Percentiles rank a stretch among this genome's conserved stretches.
These are phyloP conservation scores for Claviceps sp. DNA, from an alignment of 2,329 filamentous ascomycete species.

Conservation along the genomic window DNA sequence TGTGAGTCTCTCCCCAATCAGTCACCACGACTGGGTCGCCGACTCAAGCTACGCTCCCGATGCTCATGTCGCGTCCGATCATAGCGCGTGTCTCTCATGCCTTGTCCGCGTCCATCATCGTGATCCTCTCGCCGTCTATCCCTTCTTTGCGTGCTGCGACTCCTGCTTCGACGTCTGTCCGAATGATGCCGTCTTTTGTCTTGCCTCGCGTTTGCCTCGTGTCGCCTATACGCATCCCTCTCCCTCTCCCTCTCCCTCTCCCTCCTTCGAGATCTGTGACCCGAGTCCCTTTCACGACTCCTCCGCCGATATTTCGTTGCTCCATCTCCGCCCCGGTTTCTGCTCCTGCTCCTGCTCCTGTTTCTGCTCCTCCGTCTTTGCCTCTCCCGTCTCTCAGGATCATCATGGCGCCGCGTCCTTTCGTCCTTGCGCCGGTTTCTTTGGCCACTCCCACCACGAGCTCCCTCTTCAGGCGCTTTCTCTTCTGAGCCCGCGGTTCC, in stretches of 20 bases:
- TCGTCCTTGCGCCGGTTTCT: conserved; percentile 12
- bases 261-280: conserved; percentile 7
- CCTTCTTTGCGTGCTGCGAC: conserved; percentile 3
- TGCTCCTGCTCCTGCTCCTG: conserved; percentile 14
- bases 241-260: conserved; percentile 8
- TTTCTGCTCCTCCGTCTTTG: conserved; percentile 21
- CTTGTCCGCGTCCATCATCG: neutral
- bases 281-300: conserved; percentile 6
- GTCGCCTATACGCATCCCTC: conserved; percentile 6
- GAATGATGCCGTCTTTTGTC: conserved; percentile 4
- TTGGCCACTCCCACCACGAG: neutral
- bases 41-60: conserved; percentile 5
- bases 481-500: conserved; percentile 7
- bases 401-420: conserved; percentile 18
- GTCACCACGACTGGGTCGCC: neutral
- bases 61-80: conserved; percentile 11
- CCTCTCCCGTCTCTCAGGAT: conserved; percentile 18
- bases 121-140: conserved; percentile 11
- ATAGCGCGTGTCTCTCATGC: conserved; percentile 10
- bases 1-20: neutral
- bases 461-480: conserved; percentile 9
- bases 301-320: conserved; percentile 19
- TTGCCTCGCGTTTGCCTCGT: conserved; percentile 1
- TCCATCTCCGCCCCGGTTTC: conserved; percentile 14
- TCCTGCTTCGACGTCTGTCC: conserved; percentile 3